These are phyloP conservation scores for Capronia coronata DNA, from an alignment of 2,329 filamentous ascomycete genomes.

Conservation along the genomic window DNA sequence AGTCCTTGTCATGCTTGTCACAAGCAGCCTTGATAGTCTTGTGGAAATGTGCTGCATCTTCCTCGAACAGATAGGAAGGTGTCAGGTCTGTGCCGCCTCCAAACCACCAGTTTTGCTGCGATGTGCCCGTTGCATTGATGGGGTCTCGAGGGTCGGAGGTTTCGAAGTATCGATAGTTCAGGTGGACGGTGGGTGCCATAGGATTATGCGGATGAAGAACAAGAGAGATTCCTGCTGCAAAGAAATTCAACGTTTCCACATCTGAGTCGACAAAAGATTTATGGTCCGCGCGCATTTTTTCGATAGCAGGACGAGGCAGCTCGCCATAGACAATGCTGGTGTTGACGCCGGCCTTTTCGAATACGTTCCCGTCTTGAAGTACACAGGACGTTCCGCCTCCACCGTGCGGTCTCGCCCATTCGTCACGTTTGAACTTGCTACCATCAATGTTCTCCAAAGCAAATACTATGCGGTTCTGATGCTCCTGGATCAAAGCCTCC, in stretches of 20 bases:
- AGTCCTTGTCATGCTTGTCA: slow-evolving; percentile 84
- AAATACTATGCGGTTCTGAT: slow-evolving; percentile 79
- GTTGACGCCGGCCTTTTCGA: slow-evolving; percentile 95
- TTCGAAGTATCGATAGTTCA: slow-evolving; percentile 99
- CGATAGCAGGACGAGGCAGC: slow-evolving; percentile 77
- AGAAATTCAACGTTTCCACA: slow-evolving; percentile 84
- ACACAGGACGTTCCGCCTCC: slow-evolving; percentile 93
- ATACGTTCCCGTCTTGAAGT: slow-evolving; percentile 90
- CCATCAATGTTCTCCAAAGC: slow-evolving; percentile 81
- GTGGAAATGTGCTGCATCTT: slow-evolving; percentile 97
- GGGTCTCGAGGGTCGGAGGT: slow-evolving; percentile 77
- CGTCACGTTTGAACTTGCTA: slow-evolving; percentile 71
- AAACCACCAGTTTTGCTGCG: slow-evolving; percentile 82
- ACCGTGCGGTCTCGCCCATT: slow-evolving; percentile 79
- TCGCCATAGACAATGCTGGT: slow-evolving; percentile 92
- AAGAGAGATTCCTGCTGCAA: slow-evolving; percentile 85
- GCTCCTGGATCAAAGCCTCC: slow-evolving; percentile 91
- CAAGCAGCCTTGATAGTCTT: slow-evolving; percentile 85
- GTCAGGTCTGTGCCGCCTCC: slow-evolving; percentile 92
- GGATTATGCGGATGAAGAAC: slow-evolving; percentile 92
- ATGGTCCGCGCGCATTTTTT: slow-evolving; percentile 91
- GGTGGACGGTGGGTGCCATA: slow-evolving; percentile 93
- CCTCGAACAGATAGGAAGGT: slow-evolving; percentile 88
- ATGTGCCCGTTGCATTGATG: slow-evolving; percentile 47
- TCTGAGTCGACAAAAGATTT: slow-evolving; percentile 73